A percentile compares a stretch with the other conserved stretches of the same genome.
These are phyloP conservation scores for Plantago coronopus DNA, from an alignment of 305 asterid species.

Conservation along the genomic window DNA sequence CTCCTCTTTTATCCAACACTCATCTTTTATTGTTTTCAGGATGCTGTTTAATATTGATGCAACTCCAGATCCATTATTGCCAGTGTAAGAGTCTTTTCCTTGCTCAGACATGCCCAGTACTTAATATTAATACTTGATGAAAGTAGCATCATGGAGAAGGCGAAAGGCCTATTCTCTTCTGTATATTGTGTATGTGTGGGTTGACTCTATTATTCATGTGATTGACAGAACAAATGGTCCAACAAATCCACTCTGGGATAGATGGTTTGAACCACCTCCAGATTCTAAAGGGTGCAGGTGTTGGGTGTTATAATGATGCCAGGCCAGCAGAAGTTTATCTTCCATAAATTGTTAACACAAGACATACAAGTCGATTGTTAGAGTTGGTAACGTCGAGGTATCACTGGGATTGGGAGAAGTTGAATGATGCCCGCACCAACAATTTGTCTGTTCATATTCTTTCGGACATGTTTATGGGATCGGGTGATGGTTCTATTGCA, in stretches of 20 bases:
- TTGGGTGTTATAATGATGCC: conserved; percentile 51
- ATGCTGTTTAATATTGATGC: conserved; percentile 44
- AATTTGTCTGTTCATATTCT: too few relatives aligned
- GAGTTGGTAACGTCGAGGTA: too few relatives aligned
- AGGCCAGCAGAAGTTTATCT: not conserved
- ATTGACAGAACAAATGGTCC: conserved; percentile 60
- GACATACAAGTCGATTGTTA: too few relatives aligned
- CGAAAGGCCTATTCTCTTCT: too few relatives aligned
- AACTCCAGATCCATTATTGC: conserved; percentile 62
- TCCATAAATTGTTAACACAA: not conserved
- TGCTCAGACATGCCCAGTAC: not conserved
- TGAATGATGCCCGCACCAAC: too few relatives aligned
- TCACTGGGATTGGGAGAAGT: too few relatives aligned
- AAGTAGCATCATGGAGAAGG: not conserved
- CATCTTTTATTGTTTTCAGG: conserved; percentile 30
- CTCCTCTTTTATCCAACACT: conserved; percentile 7
- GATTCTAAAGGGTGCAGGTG: conserved; percentile 67
- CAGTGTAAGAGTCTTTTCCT: conserved; percentile 43
- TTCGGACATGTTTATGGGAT: too few relatives aligned
- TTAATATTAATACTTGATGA: not conserved
- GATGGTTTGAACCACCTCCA: conserved; percentile 71
- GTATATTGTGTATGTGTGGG: too few relatives aligned
- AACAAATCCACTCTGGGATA: conserved; percentile 58
- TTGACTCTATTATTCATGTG: not conserved
- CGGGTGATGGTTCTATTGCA: too few relatives aligned